phyloP scores from a whole-genome alignment of 768 basidiomycete species.

The Phaffia tasmanica region DNA sequence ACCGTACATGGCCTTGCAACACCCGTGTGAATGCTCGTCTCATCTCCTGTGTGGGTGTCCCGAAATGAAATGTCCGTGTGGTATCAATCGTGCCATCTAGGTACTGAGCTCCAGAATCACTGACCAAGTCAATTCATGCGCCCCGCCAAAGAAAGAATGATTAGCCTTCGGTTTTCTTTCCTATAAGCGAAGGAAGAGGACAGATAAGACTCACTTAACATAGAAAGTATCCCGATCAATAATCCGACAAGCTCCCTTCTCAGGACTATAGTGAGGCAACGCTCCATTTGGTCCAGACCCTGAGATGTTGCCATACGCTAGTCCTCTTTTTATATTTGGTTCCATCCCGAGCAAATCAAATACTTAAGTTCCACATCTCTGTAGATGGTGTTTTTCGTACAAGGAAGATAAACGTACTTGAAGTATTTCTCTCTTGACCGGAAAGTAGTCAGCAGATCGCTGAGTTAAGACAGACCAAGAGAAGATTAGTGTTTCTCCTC shows the following conservation, averaged over 20 bases:
- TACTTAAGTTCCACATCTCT: too few relatives aligned
- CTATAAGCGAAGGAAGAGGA: neutral
- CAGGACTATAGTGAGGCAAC: constrained; percentile 81
- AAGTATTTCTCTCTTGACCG: constrained; percentile 33
- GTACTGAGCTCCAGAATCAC: constrained; percentile 63
- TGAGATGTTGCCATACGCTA: constrained; percentile 47
- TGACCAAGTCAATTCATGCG: too few relatives aligned
- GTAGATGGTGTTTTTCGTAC: neutral
- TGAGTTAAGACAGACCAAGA: neutral
- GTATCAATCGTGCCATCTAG: constrained; percentile 65
- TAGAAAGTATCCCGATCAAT: constrained; percentile 74
- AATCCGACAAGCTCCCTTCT: constrained; percentile 53
- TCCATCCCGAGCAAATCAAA: too few relatives aligned
- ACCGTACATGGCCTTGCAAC: constrained; percentile 83
- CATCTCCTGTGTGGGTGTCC: constrained; percentile 71
- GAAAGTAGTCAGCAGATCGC: constrained; percentile 50
- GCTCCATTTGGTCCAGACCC: constrained; percentile 86
- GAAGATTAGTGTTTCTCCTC: too few relatives aligned
- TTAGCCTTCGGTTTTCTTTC: constrained; percentile 10
- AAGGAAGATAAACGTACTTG: constrained; percentile 29
- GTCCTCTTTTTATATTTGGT: constrained; percentile 1
- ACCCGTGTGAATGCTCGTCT: constrained; percentile 89
- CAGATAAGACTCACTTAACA: constrained; percentile 42
- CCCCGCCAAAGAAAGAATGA: constrained; percentile 24
- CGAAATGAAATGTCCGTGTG: constrained; percentile 60